Percentiles rank a stretch among this genome's conserved stretches.
Conservation (phyloP, 2,329 filamentous ascomycete genomes). For the Fusarium duplospermum region DNA sequence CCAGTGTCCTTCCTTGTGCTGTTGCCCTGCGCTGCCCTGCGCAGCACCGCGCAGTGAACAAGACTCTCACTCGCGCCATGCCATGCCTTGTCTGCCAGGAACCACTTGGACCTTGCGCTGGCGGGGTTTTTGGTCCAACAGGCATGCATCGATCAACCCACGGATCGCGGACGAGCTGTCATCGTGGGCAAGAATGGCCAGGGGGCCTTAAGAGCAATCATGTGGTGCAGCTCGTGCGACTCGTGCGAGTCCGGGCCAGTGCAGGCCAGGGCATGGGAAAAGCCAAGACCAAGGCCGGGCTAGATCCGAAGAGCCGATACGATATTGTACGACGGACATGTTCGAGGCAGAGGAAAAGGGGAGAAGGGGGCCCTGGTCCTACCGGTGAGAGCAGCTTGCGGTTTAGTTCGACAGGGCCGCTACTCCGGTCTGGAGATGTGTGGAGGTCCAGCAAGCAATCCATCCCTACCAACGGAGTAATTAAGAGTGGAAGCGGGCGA, state of each 20-base stretch:
- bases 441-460: conserved; percentile 18
- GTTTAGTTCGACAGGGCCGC: conserved; percentile 30
- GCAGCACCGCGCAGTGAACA: not conserved
- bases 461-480: conserved; percentile 33
- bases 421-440: conserved; percentile 38
- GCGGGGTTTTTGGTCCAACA: conserved; percentile 3
- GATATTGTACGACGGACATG: conserved; percentile 31
- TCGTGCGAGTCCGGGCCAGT: conserved; percentile 41
- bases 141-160: conserved; percentile 10
- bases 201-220: conserved; percentile 14
- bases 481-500: conserved; percentile 18
- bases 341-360: conserved; percentile 25
- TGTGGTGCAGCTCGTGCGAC: conserved; percentile 32
- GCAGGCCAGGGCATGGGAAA: conserved; percentile 28
- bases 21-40: not conserved
- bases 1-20: not conserved
- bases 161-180: conserved; percentile 6
- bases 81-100: not conserved
- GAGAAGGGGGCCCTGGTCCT: conserved; percentile 23
- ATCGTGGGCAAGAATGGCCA: not conserved
- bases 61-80: not conserved
- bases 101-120: conserved; percentile 9
- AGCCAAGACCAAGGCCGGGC: conserved; percentile 28
- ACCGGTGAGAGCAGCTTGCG: conserved; percentile 30
- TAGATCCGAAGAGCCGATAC: conserved; percentile 41